These are phyloP conservation scores for Stachybotrys chlorohalonatus DNA, from an alignment of 2,329 filamentous ascomycete genomes.

Conservation along the genomic window DNA sequence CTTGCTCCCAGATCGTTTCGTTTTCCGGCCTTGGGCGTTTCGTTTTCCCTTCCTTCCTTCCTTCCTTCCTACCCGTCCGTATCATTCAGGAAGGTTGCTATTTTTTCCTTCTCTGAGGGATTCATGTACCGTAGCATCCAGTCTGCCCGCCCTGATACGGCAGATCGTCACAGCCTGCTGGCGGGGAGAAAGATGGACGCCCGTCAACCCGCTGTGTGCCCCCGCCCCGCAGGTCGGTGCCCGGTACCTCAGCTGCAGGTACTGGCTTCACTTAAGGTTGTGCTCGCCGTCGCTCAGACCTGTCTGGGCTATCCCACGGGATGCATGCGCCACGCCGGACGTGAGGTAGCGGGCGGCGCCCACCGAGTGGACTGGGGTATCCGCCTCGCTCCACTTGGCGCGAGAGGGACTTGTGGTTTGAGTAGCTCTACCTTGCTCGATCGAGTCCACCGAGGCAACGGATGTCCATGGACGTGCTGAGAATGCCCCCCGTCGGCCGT, in stretches of 20 bases:
- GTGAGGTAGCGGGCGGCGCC: neutral
- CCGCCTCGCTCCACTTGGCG: neutral
- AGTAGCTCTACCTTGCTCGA: neutral
- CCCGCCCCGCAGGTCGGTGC: neutral
- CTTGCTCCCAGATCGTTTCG: neutral
- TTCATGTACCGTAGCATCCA: neutral
- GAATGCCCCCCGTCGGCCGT: neutral
- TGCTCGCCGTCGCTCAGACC: neutral
- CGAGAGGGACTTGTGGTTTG: neutral
- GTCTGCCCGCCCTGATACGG: neutral
- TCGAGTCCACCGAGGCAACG: neutral
- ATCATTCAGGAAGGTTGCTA: neutral
- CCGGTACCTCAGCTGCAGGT: neutral
- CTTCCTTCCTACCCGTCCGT: neutral
- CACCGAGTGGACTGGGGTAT: neutral
- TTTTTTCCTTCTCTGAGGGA: neutral
- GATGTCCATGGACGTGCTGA: too few species aligned
- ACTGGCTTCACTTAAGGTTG: neutral
- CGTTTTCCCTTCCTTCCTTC: neutral
- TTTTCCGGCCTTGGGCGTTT: neutral
- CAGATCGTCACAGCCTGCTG: neutral
- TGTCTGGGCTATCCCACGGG: neutral
- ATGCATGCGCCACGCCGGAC: too few species aligned
- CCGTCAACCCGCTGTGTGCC: too few species aligned
- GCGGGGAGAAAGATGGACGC: neutral